A percentile compares a stretch with the other conserved stretches of the same genome.
Conservation (phyloP, 305 asterid species). For the Solanum hybrid region DNA sequence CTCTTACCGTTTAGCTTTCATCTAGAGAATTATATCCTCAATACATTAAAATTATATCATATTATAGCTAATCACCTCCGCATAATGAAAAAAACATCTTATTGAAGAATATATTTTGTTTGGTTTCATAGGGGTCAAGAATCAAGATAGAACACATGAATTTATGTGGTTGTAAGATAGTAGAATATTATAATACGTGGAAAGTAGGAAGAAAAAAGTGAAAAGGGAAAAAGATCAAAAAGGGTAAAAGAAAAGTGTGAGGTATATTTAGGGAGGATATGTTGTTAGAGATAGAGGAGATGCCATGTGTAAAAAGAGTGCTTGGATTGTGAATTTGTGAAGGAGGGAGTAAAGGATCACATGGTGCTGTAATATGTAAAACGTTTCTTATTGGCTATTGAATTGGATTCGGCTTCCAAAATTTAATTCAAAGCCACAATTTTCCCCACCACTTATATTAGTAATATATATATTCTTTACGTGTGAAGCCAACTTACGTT, state of each 20-base stretch:
- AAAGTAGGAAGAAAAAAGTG: neutral
- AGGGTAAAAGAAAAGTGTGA: too few species aligned
- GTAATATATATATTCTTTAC: neutral
- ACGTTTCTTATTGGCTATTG: neutral
- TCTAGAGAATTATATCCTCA: neutral
- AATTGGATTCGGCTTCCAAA: neutral
- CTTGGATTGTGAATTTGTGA: slow-evolving; percentile 5
- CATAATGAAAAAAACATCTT: neutral
- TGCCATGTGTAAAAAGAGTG: slow-evolving; percentile 16
- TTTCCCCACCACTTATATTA: neutral
- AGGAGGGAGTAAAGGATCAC: slow-evolving; percentile 6
- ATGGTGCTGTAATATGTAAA: neutral
- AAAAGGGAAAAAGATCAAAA: neutral
- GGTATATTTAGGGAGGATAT: slow-evolving; percentile 5
- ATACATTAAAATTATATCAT: neutral
- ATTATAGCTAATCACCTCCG: neutral
- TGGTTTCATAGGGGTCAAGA: neutral
- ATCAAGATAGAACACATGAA: neutral
- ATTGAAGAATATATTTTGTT: neutral
- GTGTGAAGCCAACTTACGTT: neutral
- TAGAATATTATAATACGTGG: slow-evolving; percentile 24
- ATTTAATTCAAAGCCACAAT: neutral
- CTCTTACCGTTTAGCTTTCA: neutral
- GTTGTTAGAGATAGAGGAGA: slow-evolving; percentile 19
- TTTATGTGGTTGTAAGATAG: slow-evolving; percentile 19